Percentiles rank a stretch among this genome's conserved stretches.
These are phyloP conservation scores for Saccharomyces hybrid DNA, from an alignment of 1,139 yeast genomes.

Conservation along the genomic window DNA sequence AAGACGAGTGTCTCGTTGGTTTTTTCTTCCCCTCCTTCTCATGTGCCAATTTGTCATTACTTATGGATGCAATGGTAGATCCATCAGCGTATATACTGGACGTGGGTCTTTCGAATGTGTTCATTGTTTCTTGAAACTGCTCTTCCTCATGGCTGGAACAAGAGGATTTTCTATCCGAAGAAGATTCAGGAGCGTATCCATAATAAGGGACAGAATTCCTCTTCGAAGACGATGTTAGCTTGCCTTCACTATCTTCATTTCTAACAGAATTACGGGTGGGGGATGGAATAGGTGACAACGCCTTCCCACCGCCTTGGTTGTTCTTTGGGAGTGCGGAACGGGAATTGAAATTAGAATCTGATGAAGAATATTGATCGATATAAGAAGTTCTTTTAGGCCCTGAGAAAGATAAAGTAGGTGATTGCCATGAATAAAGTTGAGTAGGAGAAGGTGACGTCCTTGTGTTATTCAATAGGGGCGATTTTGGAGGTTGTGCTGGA, in stretches of 20 bases:
- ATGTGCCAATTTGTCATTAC: neutral
- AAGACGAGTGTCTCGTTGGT: neutral
- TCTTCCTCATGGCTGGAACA: slow-evolving; percentile 1
- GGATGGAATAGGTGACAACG: neutral
- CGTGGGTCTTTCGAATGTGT: slow-evolving; percentile 8
- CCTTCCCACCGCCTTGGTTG: neutral
- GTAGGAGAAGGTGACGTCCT: slow-evolving; percentile 6
- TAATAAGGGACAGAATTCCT: neutral
- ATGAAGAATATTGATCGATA: neutral
- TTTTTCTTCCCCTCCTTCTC: neutral
- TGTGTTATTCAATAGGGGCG: slow-evolving; percentile 20
- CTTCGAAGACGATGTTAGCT: neutral
- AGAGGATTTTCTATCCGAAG: neutral
- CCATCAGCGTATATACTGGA: neutral
- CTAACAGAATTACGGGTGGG: neutral
- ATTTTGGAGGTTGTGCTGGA: slow-evolving; percentile 36
- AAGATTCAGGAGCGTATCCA: neutral
- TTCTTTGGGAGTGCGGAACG: neutral
- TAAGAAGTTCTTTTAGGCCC: slow-evolving; percentile 5
- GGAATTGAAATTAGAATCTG: neutral
- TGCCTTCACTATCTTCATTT: neutral
- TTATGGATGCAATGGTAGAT: neutral
- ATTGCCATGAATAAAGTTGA: slow-evolving; percentile 11
- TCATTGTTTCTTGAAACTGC: slow-evolving; percentile 5
- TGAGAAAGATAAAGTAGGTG: slow-evolving; percentile 23